Base-by-base conservation (phyloP, 225 moss, liverwort and hornwort species). In the Marchantia polymorpha region DNA sequence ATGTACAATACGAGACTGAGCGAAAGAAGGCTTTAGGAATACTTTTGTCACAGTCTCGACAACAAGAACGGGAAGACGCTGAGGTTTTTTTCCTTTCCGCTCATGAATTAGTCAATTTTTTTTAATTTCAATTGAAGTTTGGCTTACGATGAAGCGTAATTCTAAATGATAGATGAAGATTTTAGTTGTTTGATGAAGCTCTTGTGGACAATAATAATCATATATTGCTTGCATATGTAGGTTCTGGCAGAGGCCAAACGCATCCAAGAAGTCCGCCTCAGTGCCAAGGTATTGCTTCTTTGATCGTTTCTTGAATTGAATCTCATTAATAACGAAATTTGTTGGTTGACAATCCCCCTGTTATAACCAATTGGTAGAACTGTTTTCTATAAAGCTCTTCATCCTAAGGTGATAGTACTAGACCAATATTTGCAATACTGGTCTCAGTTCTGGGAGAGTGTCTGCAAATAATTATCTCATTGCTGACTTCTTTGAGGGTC, bases 21-120 rank as follows among this genome's bases (percentile, higher is more conserved):
- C 89, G 96, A n/a, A 97, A 97, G 91, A 91, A 84, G 82, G 91
- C 95, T 25, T 80, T 99, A 68, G 93, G 92, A 52, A 90, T 94
- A 52, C 87, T 99, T 10, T 83, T 92, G 58, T 93, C 93, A 50
- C 96, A 99, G 79, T 92, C 95, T 56, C 89, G 93, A 14, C 94
- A 99, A 81, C 95, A 95, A 83, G 92, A 95, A 84, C 86, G 84
- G 71, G 97, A 99, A 86, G 97, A 99, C 84, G 97, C 92, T 27
- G 89, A 92, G 93, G 94, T 89, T n/a, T 63, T 56, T 78, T 27
- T 63, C 27, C 27, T 39, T 74, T 74, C 47, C 56, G 4, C 20
- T 69, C 39, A 48, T 46, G 46, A 39, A 46, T 47, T 29, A 23
- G 16, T 31, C 63, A 8, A 63, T 19, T 63, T 63, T 63, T 7